phyloP scores from a whole-genome alignment of 768 basidiomycete genomes.

The Dendrothele bispora region DNA sequence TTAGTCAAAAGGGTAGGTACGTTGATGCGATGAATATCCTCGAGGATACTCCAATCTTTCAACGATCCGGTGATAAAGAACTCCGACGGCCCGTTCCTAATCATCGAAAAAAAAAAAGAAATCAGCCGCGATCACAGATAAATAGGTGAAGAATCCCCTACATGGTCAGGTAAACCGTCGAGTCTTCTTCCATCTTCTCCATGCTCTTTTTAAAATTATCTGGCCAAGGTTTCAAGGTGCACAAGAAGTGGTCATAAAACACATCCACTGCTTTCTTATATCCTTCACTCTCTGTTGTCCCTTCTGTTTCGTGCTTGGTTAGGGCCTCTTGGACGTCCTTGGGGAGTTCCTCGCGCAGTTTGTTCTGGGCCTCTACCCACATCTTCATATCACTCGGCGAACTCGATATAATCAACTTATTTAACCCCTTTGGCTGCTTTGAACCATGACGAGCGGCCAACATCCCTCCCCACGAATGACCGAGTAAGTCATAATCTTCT shows the following conservation, averaged over 20 bases:
- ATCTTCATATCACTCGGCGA: conserved; percentile 27
- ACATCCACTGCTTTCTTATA: conserved; percentile 25
- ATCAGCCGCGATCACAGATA: not conserved
- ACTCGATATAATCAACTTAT: conserved; percentile 27
- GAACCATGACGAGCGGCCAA: conserved; percentile 27
- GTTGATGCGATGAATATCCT: conserved; percentile 22
- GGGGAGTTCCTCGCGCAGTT: conserved; percentile 27
- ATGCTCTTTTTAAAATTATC: conserved; percentile 20
- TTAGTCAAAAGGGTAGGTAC: conserved; percentile 33
- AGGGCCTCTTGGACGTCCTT: conserved; percentile 30
- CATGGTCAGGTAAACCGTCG: conserved; percentile 37
- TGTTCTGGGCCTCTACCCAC: conserved; percentile 22
- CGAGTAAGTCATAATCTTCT: conserved; percentile 35
- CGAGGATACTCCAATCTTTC: conserved; percentile 24
- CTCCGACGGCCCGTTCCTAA: conserved; percentile 30
- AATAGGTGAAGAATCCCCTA: conserved; percentile 11
- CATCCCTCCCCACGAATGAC: conserved; percentile 51
- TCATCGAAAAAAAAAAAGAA: not conserved
- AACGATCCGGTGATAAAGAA: conserved; percentile 25
- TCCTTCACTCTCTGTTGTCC: conserved; percentile 28
- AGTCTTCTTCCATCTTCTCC: conserved; percentile 26
- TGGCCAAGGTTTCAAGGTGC: conserved; percentile 26
- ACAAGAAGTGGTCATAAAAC: conserved; percentile 28
- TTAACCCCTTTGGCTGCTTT: conserved; percentile 29
- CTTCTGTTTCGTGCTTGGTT: conserved; percentile 25